Evolutionary conservation across 2,329 filamentous ascomycete genomes (phyloP).

Genomic region (Gyromitra esculenta): DNA sequence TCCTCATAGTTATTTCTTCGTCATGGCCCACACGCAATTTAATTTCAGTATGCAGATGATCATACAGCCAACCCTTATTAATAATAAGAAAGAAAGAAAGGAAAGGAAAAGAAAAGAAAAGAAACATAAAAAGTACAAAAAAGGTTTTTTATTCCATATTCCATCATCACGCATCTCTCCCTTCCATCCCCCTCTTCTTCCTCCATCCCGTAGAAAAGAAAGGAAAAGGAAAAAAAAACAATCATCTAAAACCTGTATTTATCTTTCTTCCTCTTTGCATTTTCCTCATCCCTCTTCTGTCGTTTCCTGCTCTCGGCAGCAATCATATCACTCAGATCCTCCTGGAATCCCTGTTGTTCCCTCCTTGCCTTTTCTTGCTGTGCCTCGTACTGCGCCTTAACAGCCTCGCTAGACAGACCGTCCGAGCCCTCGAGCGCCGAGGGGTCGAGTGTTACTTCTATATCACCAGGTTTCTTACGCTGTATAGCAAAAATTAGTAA

Average conservation of each 20-base stretch:
- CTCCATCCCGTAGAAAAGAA: constrained; percentile 61
- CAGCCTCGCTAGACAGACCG: constrained; percentile 83
- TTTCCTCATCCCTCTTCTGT: constrained; percentile 86
- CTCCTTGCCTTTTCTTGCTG: constrained; percentile 70
- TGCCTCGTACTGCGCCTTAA: constrained; percentile 81
- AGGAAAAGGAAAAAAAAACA: constrained; percentile 30
- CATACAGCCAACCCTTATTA: constrained; percentile 34
- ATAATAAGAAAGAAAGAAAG: constrained; percentile 32
- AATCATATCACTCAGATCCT: constrained; percentile 96
- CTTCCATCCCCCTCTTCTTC: background rate
- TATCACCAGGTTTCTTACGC: constrained; percentile 94
- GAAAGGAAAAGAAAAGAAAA: constrained; percentile 48
- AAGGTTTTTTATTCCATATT: constrained; percentile 39
- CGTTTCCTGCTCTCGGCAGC: constrained; percentile 90
- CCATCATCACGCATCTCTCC: constrained; percentile 4
- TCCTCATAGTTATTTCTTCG: background rate
- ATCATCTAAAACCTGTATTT: constrained; percentile 62
- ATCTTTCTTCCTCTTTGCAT: constrained; percentile 71
- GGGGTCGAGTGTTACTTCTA: constrained; percentile 90
- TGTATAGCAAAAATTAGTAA: constrained; percentile 34
- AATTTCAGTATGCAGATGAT: constrained; percentile 28
- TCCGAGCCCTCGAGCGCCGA: constrained; percentile 79
- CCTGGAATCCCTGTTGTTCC: constrained; percentile 77
- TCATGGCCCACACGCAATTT: background rate
- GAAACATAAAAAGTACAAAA: constrained; percentile 64